Conservation (phyloP, 2,329 filamentous ascomycete species). For the Camptophora hylomeconis region DNA sequence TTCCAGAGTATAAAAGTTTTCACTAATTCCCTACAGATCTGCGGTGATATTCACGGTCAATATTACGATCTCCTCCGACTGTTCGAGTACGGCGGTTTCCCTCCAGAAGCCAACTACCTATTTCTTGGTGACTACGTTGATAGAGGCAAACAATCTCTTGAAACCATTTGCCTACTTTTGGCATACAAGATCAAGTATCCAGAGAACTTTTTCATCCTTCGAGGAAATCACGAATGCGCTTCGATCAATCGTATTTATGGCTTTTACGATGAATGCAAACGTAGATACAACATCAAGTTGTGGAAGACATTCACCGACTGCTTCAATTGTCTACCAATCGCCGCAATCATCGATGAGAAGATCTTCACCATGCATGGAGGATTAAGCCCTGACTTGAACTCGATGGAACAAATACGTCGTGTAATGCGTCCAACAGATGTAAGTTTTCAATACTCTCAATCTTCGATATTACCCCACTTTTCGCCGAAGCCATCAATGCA, state of each 20-base stretch:
- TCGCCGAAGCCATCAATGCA: constrained; percentile 11
- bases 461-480: constrained; percentile 9
- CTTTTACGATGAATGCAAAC: constrained; percentile 99
- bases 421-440: constrained; percentile 99
- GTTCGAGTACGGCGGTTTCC: constrained; percentile 97
- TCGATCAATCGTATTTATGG: constrained; percentile 99
- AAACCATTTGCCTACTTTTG: constrained; percentile 92
- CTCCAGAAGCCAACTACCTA: constrained; percentile 96
- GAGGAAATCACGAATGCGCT: constrained; percentile 97
- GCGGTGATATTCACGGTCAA: constrained; percentile 97
- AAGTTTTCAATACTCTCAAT: constrained; percentile 34
- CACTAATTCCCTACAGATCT: constrained; percentile 54
- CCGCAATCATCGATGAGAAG: constrained; percentile 98
- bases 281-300: constrained; percentile 96
- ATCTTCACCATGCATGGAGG: constrained; percentile 99
- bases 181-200: constrained; percentile 99
- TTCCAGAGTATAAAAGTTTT: constrained; percentile 3
- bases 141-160: constrained; percentile 95
- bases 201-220: constrained; percentile 98
- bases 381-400: constrained; percentile 91
- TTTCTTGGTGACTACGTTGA: constrained; percentile 99
- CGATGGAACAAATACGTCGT: constrained; percentile 98
- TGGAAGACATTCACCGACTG: constrained; percentile 99
- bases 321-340: constrained; percentile 98
- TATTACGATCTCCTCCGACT: constrained; percentile 96